phyloP scores from a whole-genome alignment of 345 rosid genomes.

The Cochlearia excelsa region DNA sequence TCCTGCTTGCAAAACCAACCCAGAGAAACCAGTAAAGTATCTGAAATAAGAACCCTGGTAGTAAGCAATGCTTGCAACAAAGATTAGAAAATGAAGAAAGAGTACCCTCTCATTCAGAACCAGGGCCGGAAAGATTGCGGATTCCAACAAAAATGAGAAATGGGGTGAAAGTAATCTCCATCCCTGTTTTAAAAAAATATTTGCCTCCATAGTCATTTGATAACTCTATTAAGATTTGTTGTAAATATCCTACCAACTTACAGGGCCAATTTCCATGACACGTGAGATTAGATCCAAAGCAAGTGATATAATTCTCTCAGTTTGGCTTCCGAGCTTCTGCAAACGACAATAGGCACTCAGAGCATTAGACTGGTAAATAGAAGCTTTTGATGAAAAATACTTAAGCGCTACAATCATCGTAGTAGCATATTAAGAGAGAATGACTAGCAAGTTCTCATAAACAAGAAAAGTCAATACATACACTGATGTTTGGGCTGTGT shows the following conservation, averaged over 20 bases:
- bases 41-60: conserved; percentile 15
- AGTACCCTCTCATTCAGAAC: conserved; percentile 68
- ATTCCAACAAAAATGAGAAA: conserved; percentile 67
- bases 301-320: conserved; percentile 71
- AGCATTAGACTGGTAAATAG: conserved; percentile 19
- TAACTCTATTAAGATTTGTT: conserved; percentile 12
- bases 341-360: conserved; percentile 25
- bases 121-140: conserved; percentile 76
- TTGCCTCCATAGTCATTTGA: conserved; percentile 16
- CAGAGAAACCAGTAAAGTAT: conserved; percentile 18
- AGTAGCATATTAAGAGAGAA: conserved; percentile 6
- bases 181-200: conserved; percentile 50
- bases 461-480: conserved; percentile 38
- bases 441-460: conserved; percentile 14
- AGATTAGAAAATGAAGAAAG: conserved; percentile 22
- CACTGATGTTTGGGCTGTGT: conserved; percentile 53
- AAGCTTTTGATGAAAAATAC: conserved; percentile 10
- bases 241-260: conserved; percentile 42
- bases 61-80: conserved; percentile 17
- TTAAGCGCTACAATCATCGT: background rate
- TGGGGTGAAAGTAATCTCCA: conserved; percentile 91
- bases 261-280: conserved; percentile 82
- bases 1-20: conserved; percentile 48
- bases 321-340: conserved; percentile 65
- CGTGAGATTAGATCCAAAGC: conserved; percentile 77